Evolutionary conservation across 2,329 filamentous ascomycete species (phyloP).

Genomic region (Calonectria honghensis): DNA sequence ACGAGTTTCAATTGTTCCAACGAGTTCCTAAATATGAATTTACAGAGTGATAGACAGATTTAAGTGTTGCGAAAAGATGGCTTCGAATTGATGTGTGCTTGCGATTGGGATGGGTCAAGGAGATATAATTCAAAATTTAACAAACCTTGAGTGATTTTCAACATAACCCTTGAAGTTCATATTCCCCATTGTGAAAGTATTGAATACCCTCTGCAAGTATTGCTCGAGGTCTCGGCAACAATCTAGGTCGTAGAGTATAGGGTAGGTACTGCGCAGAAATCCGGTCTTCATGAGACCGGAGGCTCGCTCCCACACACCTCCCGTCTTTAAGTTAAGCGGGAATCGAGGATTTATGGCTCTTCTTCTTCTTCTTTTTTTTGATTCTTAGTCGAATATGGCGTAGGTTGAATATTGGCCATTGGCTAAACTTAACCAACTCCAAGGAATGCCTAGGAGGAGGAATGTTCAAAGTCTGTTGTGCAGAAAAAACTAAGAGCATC

Average conservation of each 20-base stretch:
- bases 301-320: too few relatives aligned
- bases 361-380: not conserved
- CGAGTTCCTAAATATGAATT: slow-evolving; percentile 23
- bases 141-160: not conserved
- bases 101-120: not conserved
- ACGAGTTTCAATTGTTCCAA: slow-evolving; percentile 52
- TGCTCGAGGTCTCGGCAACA: too few relatives aligned
- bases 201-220: too few relatives aligned
- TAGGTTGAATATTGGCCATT: not conserved
- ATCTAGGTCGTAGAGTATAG: not conserved
- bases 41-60: slow-evolving; percentile 20
- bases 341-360: not conserved
- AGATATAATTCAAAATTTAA: not conserved
- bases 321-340: not conserved
- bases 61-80: not conserved
- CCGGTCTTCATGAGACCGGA: too few relatives aligned
- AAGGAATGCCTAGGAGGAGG: not conserved
- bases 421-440: not conserved
- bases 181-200: not conserved
- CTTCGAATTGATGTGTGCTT: not conserved
- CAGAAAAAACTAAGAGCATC: too few relatives aligned
- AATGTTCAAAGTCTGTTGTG: not conserved
- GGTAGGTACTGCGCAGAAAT: not conserved
- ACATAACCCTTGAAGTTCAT: not conserved
- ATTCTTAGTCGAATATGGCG: not conserved